Percentiles rank a stretch among this genome's conserved stretches.
These are phyloP conservation scores for Fereydounia khargensis DNA, from an alignment of 1,284 basidiomycete genomes.

Conservation along the genomic window DNA sequence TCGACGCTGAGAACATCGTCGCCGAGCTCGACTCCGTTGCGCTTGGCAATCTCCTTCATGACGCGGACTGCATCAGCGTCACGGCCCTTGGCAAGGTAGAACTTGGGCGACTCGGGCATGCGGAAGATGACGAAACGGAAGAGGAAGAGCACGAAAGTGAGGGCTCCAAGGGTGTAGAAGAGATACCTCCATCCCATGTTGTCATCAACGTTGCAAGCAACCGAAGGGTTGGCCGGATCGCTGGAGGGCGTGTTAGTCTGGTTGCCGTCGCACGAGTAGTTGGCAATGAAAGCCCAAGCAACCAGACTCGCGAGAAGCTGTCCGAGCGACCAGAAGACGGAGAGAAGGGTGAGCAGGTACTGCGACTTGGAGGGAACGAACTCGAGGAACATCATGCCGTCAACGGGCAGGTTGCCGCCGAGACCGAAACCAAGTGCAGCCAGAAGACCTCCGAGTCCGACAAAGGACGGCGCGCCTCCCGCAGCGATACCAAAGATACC, in stretches of 20 bases:
- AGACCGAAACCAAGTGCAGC: constrained; percentile 52
- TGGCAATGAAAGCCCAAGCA: constrained; percentile 55
- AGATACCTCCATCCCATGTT: constrained; percentile 56
- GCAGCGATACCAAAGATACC: constrained; percentile 54
- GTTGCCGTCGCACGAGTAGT: constrained; percentile 42
- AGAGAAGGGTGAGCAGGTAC: constrained; percentile 50
- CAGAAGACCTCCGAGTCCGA: constrained; percentile 47
- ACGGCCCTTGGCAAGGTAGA: constrained; percentile 52
- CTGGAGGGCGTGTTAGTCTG: constrained; percentile 24
- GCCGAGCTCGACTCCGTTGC: constrained; percentile 45
- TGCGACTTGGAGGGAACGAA: constrained; percentile 52
- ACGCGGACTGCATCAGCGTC: constrained; percentile 53
- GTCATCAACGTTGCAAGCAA: constrained; percentile 24
- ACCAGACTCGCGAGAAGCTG: constrained; percentile 51
- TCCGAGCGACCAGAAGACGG: constrained; percentile 56
- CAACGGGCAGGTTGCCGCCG: constrained; percentile 54
- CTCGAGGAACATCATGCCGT: constrained; percentile 56
- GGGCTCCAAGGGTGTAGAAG: constrained; percentile 49
- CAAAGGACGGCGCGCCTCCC: constrained; percentile 49
- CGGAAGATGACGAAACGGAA: constrained; percentile 51
- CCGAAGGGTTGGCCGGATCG: constrained; percentile 3
- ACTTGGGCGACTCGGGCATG: constrained; percentile 57
- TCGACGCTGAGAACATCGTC: constrained; percentile 51
- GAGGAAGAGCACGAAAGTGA: constrained; percentile 51
- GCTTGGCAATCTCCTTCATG: constrained; percentile 46